A percentile compares a stretch with the other conserved stretches of the same genome.
Conservation (phyloP, 1,284 basidiomycete genomes). For the Leccinum pallidistipes region DNA sequence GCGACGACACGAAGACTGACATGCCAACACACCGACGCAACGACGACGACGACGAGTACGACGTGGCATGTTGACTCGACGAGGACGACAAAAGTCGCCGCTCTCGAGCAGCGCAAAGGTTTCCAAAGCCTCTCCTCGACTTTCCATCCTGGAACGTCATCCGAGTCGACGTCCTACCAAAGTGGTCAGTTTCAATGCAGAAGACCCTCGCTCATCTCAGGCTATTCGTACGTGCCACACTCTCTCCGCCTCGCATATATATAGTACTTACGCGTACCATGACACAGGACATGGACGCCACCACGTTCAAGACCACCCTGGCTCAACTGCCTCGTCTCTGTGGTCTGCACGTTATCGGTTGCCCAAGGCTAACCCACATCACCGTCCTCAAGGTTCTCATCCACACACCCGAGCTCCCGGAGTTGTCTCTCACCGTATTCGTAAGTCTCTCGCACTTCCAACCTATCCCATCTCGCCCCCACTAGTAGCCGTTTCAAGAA, state of each 20-base stretch:
- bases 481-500: slow-evolving; percentile 26
- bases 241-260: background rate
- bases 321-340: slow-evolving; percentile 49
- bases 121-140: slow-evolving; percentile 53
- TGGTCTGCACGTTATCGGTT: slow-evolving; percentile 59
- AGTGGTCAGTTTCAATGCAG: slow-evolving; percentile 46
- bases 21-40: no score
- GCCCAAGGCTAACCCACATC: slow-evolving; percentile 53
- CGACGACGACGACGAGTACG: no score
- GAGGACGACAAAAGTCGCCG: slow-evolving; percentile 34
- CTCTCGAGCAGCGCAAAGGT: slow-evolving; percentile 40
- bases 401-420: slow-evolving; percentile 54
- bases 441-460: slow-evolving; percentile 36
- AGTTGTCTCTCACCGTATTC: slow-evolving; percentile 56
- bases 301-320: slow-evolving; percentile 49
- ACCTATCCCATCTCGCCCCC: slow-evolving; percentile 28
- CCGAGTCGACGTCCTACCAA: slow-evolving; percentile 46
- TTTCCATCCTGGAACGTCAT: slow-evolving; percentile 60
- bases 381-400: slow-evolving; percentile 45
- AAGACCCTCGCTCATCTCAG: slow-evolving; percentile 52
- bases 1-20: no score
- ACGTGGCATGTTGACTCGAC: no score
- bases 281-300: slow-evolving; percentile 52
- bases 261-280: slow-evolving; percentile 24
- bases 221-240: slow-evolving; percentile 48